Base-by-base conservation (phyloP, 768 basidiomycete species). In the Boletus vermiculosoides region DNA sequence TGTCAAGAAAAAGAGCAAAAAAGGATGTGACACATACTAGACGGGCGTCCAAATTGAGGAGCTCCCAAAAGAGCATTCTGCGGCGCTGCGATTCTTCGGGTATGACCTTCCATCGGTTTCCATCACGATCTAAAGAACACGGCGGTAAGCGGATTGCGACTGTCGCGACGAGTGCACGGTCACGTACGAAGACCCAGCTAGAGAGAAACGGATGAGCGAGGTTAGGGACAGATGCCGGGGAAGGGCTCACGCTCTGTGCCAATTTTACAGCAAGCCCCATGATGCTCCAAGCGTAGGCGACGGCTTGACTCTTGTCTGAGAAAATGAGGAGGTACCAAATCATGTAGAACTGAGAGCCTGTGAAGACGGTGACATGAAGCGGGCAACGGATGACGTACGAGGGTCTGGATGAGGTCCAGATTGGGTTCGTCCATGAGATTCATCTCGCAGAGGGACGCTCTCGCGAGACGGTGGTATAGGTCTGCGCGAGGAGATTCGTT, bases 341-440 rank as follows among this genome's bases (percentile, higher is more conserved):
- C 86, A 87, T 88, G 66, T 85, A 86, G 62, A 87, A 87, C 64
- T 87, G 73, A 13, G 72, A 71, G 49, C 48, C 54, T 59, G 66
- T 68, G 59, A 73, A 81, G 65, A 81, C 42, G 45, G 40, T 20
- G 55, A 47, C 33, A 57, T 44, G 41, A 48, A 3, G n/a, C 7
- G 48, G 22, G 33, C 4, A 6, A 59, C 16, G 45, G 30, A 50
- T 56, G 48, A 65, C 78, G 60, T 69, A 87, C 86, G 63, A 89
- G 71, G 3, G 85, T 80, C 67, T 87, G 85, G 34, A 89, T 78
- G 45, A 85, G 82, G 64, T 88, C 87, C 56, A 88, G 82, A 66
- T 87, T 85, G 7, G 87, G 86, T 59, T 88, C 85, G 62, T 87
- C 85, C 81, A 87, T 85, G 50, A 89, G 76, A 12, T 87, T 86